Base-by-base conservation (phyloP, 2,329 filamentous ascomycete species). In the Setomelanomma holmii region DNA sequence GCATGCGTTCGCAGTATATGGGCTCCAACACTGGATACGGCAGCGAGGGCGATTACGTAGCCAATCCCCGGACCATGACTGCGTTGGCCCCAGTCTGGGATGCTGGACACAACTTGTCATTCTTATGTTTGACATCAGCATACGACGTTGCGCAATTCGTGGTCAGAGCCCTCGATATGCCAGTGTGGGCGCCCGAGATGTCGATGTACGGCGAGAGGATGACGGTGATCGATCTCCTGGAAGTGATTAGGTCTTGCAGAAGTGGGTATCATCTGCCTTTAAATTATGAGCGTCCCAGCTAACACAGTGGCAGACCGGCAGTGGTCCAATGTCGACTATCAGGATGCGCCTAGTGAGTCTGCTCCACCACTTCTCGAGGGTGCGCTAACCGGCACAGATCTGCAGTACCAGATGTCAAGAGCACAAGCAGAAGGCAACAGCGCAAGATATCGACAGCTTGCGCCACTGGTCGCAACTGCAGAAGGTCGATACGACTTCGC, bases 121-220 rank as follows among this genome's bases (percentile, higher is more conserved):
- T 49, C 6, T 74, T 92, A 5, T 87, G 84, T 60, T 77, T 92
- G 77, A 91, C 87, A 2, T 88, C 88, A 4, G 83, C 86, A 14
- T 79, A 84, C 56, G 89, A 93, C 63, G 83, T 91, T 4, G 89
- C 83, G 20, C 80, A 82, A n/a, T 91, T 89, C 60, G 78, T 92
- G 7, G 86, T 87, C 10, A 84, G 86, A n/a, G 84, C 89, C 12
- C 71, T 90, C 23, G 86, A 89, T 40, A 73, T 90, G 35, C 75
- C 78, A 5, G 79, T 71, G 16, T 93, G 89, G 89, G 88, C 88
- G 3, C 72, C 75, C 5, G 89, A 91, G 67, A 86, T 89, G 68
- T 82, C 82, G 34, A 86, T 92, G 81, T 80, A 81, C 42, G 88
- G 89, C n/a, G 86, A 89, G 46, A 78, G 85, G 5, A 76, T 88